Evolutionary conservation across 2,329 filamentous ascomycete species (phyloP), one percentile per base, ranked within the genome.

Genomic region (Gyromitra esculenta): DNA sequence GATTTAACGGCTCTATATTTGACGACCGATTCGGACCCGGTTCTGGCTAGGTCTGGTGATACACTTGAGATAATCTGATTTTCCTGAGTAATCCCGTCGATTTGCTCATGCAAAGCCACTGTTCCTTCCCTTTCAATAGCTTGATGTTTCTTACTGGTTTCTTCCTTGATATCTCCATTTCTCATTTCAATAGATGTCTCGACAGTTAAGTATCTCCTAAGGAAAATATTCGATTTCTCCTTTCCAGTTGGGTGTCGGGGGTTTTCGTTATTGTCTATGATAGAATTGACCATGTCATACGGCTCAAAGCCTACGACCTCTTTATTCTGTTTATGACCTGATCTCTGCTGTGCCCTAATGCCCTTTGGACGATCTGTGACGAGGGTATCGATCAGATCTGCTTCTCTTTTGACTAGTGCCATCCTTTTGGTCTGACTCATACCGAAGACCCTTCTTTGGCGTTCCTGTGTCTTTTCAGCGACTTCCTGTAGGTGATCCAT

Each of bases 401-500:
- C 66, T 41, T 64, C 66, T 13, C 37, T 66, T 35, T n/a, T n/a
- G 35, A 15, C 18, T 15, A 57, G 21, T 25, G 37, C 39, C 2
- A 31, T 1, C 1, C n/a, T 41, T 48, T 69, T 59, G 7, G 70
- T 54, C 9, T 68, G 70, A 5, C 8, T 52, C 13, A 31, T 54
- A 9, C 56, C 57, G 6, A 13, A 11, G 15, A 15, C 25, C 57
- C 15, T 73, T 48, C 70, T 56, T 15, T 35, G 48, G 6, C 74
- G 39, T 4, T 65, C 74, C 25, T 52, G 70, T 13, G 0, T 21
- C 8, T 41, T 63, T 59, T 69, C 48, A 0, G 13, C 64, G 43
- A 50, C 63, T 15, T 54, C 57, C 18, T 74, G 70, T 1, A 35
- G 7, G 31, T 57, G 57, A n/a, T 54, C 57, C 57, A 69, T 57